Base-by-base conservation (phyloP, 2,329 filamentous ascomycete genomes). In the Fusarium luffae region DNA sequence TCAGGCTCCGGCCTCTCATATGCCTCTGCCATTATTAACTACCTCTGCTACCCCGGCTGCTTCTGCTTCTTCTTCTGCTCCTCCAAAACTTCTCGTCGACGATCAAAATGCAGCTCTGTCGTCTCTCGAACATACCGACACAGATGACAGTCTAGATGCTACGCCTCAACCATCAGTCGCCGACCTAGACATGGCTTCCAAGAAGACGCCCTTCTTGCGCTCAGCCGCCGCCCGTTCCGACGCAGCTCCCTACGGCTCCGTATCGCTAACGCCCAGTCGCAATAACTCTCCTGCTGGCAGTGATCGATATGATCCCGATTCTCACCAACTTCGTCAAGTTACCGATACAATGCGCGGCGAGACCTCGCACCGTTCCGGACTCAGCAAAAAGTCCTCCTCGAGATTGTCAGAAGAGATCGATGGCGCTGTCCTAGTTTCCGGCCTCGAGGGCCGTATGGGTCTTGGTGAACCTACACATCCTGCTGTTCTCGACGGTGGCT, bases 401-500 rank as follows among this genome's bases (percentile, higher is more conserved):
- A 78, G 79, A 42, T 60, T 78, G 25, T 86, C 86, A 6, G 83
- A 85, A 43, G 85, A 86, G 63, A 78, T 88, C 21, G 85, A 85
- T 28, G 82, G 82, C 34, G 82, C 85, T 18, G 81, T 84, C 32
- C 79, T 88, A n/a, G 81, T 84, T 41, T 83, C 84, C 21, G 85
- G 87, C 30, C 78, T 87, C 9, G 86, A 87, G 42, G 83, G 85
- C 48, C 83, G 87, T 41, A 85, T 86, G 72, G 82, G 85, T 28
- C 75, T 86, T n/a, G 79, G 82, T 19, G 83, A 88, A 66, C 80
- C 82, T 3, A 76, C 85, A 4, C 74, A 86, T 21, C 76, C 84
- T 18, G 82, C 82, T 30, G 77, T 85, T 23, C 75, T 84, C 7
- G 82, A 83, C 19, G 79, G 83, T 56, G 76, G 79, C 47, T 81